Base-by-base conservation (phyloP, 768 basidiomycete species). In the Clavaria fumosa region DNA sequence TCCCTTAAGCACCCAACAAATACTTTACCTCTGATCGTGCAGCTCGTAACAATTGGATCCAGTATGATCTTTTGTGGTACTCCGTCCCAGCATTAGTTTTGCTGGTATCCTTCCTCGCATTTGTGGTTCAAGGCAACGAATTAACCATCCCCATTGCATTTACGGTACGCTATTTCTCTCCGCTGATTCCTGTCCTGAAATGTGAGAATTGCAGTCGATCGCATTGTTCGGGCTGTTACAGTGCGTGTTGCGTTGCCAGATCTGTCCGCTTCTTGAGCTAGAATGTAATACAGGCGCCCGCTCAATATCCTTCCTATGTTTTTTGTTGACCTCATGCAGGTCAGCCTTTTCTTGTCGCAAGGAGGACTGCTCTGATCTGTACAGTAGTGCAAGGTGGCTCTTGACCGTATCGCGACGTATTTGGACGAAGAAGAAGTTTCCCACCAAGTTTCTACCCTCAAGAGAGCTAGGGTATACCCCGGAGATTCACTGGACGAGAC, bases 221-320 rank as follows among this genome's bases (percentile, higher is more conserved):
- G 71, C 85, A 0, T 54, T 91, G 30, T 93, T 93, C 55, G 65
- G 65, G 32, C 89, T 93, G 89, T 65, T 95, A 48, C 69, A 74
- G 68, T 75, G 47, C n/a, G 59, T 43, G 43, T 22, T 15, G 3
- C 5, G 7, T 11, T 7, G 7, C 6, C 6, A 11, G 20, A 31
- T 26, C 34, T 5, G 38, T 2, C 22, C 42, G 28, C 26, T 23
- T 18, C 31, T 20, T 28, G 17, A 17, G 20, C 37, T 17, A 39
- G 23, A 34, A 4, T 31, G 23, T 32, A 28, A 37, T 3, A 31
- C 36, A 75, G 78, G 22, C 52, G 63, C 15, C 86, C 88, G 0
- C 59, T 90, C 31, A 83, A 83, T 47, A 67, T 82, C 21, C 75
- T 93, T 34, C 88, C 88, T 0, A 62, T 71, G 5, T 88, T 73